Evolutionary conservation across 2,329 filamentous ascomycete species (phyloP).

Genomic region (Fusarium sp.): DNA sequence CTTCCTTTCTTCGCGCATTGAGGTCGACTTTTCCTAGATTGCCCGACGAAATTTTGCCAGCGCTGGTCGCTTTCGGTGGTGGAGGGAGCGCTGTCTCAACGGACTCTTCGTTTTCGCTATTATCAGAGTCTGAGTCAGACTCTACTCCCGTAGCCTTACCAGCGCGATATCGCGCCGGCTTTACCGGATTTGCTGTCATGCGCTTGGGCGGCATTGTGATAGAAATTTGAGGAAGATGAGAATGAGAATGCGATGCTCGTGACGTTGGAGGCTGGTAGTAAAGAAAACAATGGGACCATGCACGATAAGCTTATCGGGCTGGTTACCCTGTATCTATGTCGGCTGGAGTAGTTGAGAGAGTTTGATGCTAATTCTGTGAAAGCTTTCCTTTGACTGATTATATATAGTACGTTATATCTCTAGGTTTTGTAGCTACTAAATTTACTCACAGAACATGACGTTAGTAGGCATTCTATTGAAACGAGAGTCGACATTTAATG

Average conservation of each 20-base stretch:
- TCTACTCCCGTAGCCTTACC: slow-evolving; percentile 76
- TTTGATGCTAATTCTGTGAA: background rate
- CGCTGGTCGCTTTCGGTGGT: slow-evolving; percentile 67
- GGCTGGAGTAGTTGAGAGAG: background rate
- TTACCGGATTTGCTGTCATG: slow-evolving; percentile 92
- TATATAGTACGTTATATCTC: too few relatives aligned
- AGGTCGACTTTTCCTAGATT: slow-evolving; percentile 65
- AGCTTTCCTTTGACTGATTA: background rate
- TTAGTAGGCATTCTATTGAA: too few relatives aligned
- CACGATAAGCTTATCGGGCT: slow-evolving; percentile 31
- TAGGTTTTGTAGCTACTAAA: too few relatives aligned
- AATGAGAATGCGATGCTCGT: slow-evolving; percentile 25
- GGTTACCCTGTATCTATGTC: slow-evolving; percentile 28
- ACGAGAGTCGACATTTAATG: too few relatives aligned
- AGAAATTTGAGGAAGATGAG: background rate
- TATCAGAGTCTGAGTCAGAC: slow-evolving; percentile 65
- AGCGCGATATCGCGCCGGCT: slow-evolving; percentile 83
- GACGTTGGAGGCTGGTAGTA: slow-evolving; percentile 33
- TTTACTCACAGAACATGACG: too few relatives aligned
- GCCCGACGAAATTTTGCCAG: slow-evolving; percentile 64
- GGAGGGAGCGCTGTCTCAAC: slow-evolving; percentile 56
- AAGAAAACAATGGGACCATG: slow-evolving; percentile 32
- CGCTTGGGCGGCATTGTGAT: slow-evolving; percentile 75
- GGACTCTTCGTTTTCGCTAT: slow-evolving; percentile 56
- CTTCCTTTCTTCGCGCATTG: slow-evolving; percentile 58